Evolutionary conservation across 768 basidiomycete genomes (phyloP).

Genomic region (Cytidiella melzeri): DNA sequence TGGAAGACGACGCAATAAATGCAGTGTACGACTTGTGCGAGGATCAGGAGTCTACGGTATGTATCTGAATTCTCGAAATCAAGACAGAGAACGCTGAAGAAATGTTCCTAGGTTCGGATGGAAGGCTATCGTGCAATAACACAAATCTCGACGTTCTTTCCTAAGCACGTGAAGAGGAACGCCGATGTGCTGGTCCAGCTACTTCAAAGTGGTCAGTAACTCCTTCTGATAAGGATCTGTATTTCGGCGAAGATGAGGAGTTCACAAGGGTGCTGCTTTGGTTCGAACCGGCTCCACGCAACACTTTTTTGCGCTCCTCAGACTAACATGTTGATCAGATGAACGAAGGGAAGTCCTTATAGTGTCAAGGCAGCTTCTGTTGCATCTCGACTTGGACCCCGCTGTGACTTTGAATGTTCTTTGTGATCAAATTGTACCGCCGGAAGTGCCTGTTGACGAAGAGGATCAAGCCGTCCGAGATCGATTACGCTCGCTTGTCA

Average conservation of each 20-base stretch:
- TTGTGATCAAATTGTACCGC: slow-evolving; percentile 57
- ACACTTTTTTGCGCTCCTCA: background rate
- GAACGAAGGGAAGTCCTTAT: slow-evolving; percentile 59
- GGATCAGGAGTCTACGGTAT: slow-evolving; percentile 50
- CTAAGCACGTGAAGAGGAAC: slow-evolving; percentile 61
- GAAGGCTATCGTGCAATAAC: slow-evolving; percentile 62
- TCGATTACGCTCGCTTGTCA: slow-evolving; percentile 50
- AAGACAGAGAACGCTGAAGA: background rate
- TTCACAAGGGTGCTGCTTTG: background rate
- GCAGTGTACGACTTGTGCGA: slow-evolving; percentile 77
- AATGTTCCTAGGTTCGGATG: slow-evolving; percentile 48
- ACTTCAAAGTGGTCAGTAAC: slow-evolving; percentile 60
- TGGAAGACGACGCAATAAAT: slow-evolving; percentile 72
- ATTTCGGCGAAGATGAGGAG: background rate
- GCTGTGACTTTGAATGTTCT: slow-evolving; percentile 56
- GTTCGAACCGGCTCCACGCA: background rate
- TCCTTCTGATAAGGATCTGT: background rate
- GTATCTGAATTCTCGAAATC: slow-evolving; percentile 13
- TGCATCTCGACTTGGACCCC: slow-evolving; percentile 62
- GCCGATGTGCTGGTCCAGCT: slow-evolving; percentile 72
- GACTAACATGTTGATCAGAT: slow-evolving; percentile 32
- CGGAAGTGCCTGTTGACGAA: slow-evolving; percentile 46
- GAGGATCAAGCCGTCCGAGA: slow-evolving; percentile 54
- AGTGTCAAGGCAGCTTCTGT: slow-evolving; percentile 52
- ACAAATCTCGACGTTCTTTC: slow-evolving; percentile 39